Base-by-base conservation (phyloP, 768 basidiomycete genomes). In the Kwoniella dejecticola region DNA sequence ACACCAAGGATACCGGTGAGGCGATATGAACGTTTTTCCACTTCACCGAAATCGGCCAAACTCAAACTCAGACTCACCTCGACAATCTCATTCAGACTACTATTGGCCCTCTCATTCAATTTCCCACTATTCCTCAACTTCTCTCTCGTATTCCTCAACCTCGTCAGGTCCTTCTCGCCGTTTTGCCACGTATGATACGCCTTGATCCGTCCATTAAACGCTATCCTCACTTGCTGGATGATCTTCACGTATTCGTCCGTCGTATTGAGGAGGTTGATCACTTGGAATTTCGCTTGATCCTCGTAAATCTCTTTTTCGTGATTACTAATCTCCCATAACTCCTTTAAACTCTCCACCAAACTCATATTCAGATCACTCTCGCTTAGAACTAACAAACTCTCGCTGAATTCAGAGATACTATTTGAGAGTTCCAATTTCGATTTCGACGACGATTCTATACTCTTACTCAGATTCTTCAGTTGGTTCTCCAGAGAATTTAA, bases 201-300 rank as follows among this genome's bases (percentile, higher is more conserved):
- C 57, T 92, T 89, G 62, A 94, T 84, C 52, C 96, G 88, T 0
- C 91, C 90, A 50, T 82, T 85, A 78, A 98, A 96, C 1, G 94
- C 91, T 63, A 91, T 82, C 63, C 90, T 83, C 53, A 94, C 91
- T 58, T 89, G 90, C 68, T 85, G 86, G 63, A 95, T 89, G 53
- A 97, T 82, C 52, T 95, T 83, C n/a, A 91, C 85, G 75, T 98
- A 98, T 78, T 96, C 93, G 72, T 98, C 95, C 47, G 86, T 90
- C 48, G 90, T 89, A 52, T 85, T 86, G 83, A 93, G 82, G 27
- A 98, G 76, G 0, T 89, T 88, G 29, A 86, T 81, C 69, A 93
- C 84, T 74, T 99, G 95, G 63, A 89, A 87, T 66, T 88, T 87
- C 0, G 89, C 84, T 74, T 94, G 91, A 11, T 82, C 81, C 53